phyloP scores from a whole-genome alignment of 1,284 basidiomycete species.

The Neonothopanus nambi region DNA sequence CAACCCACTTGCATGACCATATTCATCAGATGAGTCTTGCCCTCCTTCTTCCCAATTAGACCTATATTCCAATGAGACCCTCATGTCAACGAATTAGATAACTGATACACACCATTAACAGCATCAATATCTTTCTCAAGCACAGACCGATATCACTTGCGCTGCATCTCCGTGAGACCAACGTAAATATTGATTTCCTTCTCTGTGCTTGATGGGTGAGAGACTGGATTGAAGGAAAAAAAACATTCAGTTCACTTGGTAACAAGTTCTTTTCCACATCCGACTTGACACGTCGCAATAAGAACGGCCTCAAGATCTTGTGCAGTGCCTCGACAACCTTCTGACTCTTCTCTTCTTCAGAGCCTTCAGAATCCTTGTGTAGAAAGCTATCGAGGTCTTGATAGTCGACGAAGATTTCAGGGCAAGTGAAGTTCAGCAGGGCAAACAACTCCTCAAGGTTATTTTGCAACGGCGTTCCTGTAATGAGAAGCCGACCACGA shows the following conservation, averaged over 20 bases:
- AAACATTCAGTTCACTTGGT: constrained; percentile 62
- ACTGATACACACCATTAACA: no score
- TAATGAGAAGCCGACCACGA: constrained; percentile 90
- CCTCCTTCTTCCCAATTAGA: constrained; percentile 95
- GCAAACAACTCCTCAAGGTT: constrained; percentile 97
- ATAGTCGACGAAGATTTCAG: constrained; percentile 79
- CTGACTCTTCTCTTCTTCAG: constrained; percentile 81
- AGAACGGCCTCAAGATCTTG: constrained; percentile 94
- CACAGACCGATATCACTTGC: constrained; percentile 98
- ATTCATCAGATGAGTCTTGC: constrained; percentile 96
- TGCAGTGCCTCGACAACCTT: constrained; percentile 97
- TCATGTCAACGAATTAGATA: no score
- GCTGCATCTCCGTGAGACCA: constrained; percentile 96
- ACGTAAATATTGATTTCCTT: constrained; percentile 99
- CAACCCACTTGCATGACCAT: constrained; percentile 96
- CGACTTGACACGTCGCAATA: constrained; percentile 92
- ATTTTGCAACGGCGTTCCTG: constrained; percentile 95
- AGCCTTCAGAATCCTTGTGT: constrained; percentile 66
- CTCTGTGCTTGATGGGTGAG: no score
- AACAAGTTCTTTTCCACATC: constrained; percentile 97
- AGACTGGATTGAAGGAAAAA: no score
- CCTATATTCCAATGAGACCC: no score
- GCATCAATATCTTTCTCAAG: no score
- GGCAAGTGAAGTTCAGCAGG: constrained; percentile 92
- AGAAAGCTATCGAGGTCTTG: constrained; percentile 75